Base-by-base conservation (phyloP, 306 rosid species). In the Ceratonia siliqua region DNA sequence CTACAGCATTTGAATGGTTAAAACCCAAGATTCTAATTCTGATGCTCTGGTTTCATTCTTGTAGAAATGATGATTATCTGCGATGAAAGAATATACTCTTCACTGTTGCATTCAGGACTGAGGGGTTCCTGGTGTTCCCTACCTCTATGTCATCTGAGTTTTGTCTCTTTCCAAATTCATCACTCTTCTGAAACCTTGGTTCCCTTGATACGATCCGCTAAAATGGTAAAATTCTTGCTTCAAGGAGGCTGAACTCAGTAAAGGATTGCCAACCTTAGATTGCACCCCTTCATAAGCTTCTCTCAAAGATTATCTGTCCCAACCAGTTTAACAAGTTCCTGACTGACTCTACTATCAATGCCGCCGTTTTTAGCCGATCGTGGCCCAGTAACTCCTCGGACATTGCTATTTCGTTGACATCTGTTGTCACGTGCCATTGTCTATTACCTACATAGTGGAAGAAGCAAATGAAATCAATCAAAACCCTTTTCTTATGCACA, bases 371-470 rank as follows among this genome's bases (percentile, higher is more conserved):
- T 79, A 41, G 91, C 89, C 4, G 91, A 88, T 63, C 87, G 86
- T 12, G 91, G 91, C 2, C 93, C 96, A 10, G 85, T 88, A 70
- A 88, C 96, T 82, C 96, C 93, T 81, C 93, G 74, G 8, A 70
- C 82, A 77, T 83, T 0, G 86, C 57, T 41, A 77, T 77, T 79
- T 82, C 73, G 21, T 74, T 9, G 46, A 77, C 72, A 25, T 82
- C 68, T 28, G 74, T 72, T 79, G 81, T 87, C 75, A 84, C 79
- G 56, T 70, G 66, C 55, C 76, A 85, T 4, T 77, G 56, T 42
- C 73, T 24, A 39, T 35, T 49, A 52, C 81, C 86, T 57, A 4
- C 61, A 68, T 36, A 45, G 53, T 11, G 11, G 57, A 17, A 25
- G 13, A 0, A 36, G 8, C 36, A 6, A 1, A 56, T 32, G 68